Evolutionary conservation across 139 green algal genomes (phyloP), one percentile per base, ranked within the genome.

Genomic region (Diplosphaera chodatii): DNA sequence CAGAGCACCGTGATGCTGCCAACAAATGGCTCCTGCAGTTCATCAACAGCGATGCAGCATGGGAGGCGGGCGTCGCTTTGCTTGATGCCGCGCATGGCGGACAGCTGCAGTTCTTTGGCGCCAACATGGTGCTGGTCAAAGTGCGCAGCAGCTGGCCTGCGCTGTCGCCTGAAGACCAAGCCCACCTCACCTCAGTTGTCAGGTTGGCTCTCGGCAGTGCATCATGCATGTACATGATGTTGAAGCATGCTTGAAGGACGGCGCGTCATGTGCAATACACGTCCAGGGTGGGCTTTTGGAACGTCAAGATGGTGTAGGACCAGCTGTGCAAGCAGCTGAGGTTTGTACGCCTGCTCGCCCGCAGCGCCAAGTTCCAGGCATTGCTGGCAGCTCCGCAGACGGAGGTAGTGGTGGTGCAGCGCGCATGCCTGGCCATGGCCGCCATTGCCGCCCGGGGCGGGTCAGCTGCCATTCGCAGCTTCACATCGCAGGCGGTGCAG

Each of bases 71-170:
- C 29, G 22, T 76, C 22, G 40, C 63, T 40, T 41, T 76, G 40
- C 64, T 76, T 21, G 63, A 71, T 25, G 23, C 30, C 13, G 34
- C 64, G 1, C 40, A 34, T 29, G 37, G 64, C 6, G 37, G 55
- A n/a, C 64, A 76, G 41, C 64, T 71, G 27, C 64, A 76, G 21
- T 76, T 71, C 32, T 76, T 76, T 41, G 62, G 62, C 23, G 64
- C 67, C 40, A 76, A 76, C 30, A 32, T 76, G 40, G 32, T 76
- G 22, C 31, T 76, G 6, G 70, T n/a, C 6, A 76, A 76, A 40
- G 64, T 69, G 5, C 40, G 48, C 25, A 48, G 30, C n/a, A 33
- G 29, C 32, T 76, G 64, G 64, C 30, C 40, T 2, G n/a, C 40
- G 21, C 64, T 76, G 15, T 23, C 55, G 23, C 64, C 22, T 62